phyloP scores from a whole-genome alignment of 2,329 filamentous ascomycete species.

The Aureobasidium namibiae region DNA sequence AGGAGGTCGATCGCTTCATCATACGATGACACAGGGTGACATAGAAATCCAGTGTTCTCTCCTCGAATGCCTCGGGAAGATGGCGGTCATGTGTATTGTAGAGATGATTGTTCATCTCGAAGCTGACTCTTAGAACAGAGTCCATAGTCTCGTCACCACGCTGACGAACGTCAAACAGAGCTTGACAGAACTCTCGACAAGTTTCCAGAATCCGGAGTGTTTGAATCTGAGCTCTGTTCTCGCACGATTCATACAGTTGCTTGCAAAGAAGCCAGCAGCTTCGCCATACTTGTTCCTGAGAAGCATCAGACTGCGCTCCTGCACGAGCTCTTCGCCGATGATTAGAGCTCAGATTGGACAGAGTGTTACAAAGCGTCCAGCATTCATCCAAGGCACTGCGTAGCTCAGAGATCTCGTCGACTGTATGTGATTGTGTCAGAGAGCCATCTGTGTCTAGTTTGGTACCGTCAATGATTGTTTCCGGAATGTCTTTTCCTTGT shows the following conservation, averaged over 20 bases:
- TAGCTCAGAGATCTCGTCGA: slow-evolving; percentile 55
- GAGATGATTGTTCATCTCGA: slow-evolving; percentile 90
- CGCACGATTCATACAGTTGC: slow-evolving; percentile 72
- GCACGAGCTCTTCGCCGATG: slow-evolving; percentile 74
- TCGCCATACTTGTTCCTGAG: slow-evolving; percentile 84
- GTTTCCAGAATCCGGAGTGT: slow-evolving; percentile 60
- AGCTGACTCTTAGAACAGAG: slow-evolving; percentile 83
- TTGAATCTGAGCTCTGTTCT: slow-evolving; percentile 31
- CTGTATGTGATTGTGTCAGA: not conserved
- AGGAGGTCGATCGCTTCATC: slow-evolving; percentile 84
- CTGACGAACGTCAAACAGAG: slow-evolving; percentile 76
- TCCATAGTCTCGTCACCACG: slow-evolving; percentile 72
- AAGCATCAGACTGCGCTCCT: slow-evolving; percentile 63
- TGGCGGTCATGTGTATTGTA: slow-evolving; percentile 85
- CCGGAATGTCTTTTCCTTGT: slow-evolving; percentile 27
- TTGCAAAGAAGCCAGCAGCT: slow-evolving; percentile 91
- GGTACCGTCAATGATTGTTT: not conserved
- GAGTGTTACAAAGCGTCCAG: slow-evolving; percentile 88
- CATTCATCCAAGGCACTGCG: slow-evolving; percentile 74
- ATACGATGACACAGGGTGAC: slow-evolving; percentile 85
- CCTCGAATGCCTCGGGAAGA: slow-evolving; percentile 77
- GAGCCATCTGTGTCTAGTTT: not conserved
- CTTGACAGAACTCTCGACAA: slow-evolving; percentile 86
- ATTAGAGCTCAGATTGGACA: slow-evolving; percentile 75
- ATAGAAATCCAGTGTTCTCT: slow-evolving; percentile 88